A percentile compares a stretch with the other conserved stretches of the same genome.
These are phyloP conservation scores for Salix caprea DNA, from an alignment of 345 rosid species.

Conservation along the genomic window DNA sequence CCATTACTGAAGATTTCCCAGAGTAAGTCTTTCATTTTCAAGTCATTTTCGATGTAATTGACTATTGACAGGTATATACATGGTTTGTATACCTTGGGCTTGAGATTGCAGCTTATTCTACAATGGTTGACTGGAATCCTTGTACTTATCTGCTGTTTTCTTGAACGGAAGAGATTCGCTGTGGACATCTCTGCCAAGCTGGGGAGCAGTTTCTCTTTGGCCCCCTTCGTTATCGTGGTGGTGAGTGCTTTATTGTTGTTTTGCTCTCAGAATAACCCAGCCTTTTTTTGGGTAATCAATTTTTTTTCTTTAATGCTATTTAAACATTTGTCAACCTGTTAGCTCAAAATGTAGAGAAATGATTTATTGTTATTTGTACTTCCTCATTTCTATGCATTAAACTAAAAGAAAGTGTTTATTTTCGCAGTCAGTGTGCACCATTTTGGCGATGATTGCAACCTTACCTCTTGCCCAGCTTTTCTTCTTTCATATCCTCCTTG, in stretches of 20 bases:
- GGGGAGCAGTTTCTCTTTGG: slow-evolving; percentile 95
- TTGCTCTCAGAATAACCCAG: neutral
- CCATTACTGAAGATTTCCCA: slow-evolving; percentile 30
- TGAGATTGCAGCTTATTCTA: slow-evolving; percentile 93
- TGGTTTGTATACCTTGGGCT: slow-evolving; percentile 46
- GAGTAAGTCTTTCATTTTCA: slow-evolving; percentile 35
- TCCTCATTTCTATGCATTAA: neutral
- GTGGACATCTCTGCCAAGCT: slow-evolving; percentile 71
- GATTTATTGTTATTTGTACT: neutral
- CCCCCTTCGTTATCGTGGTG: slow-evolving; percentile 85
- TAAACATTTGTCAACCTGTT: neutral
- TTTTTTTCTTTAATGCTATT: neutral
- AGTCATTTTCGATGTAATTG: slow-evolving; percentile 37
- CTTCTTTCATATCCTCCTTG: slow-evolving; percentile 91
- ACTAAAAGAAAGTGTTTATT: neutral
- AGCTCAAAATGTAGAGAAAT: neutral
- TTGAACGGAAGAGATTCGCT: slow-evolving; percentile 61
- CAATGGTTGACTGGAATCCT: slow-evolving; percentile 88
- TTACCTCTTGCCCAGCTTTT: slow-evolving; percentile 92
- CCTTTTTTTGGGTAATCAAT: neutral
- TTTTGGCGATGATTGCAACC: slow-evolving; percentile 92
- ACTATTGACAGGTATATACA: slow-evolving; percentile 47
- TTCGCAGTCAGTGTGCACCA: slow-evolving; percentile 72
- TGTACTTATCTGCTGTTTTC: slow-evolving; percentile 74
- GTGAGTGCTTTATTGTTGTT: slow-evolving; percentile 39